These are phyloP conservation scores for Cruciata laevipes DNA, from an alignment of 257 asterid genomes.

Conservation along the genomic window DNA sequence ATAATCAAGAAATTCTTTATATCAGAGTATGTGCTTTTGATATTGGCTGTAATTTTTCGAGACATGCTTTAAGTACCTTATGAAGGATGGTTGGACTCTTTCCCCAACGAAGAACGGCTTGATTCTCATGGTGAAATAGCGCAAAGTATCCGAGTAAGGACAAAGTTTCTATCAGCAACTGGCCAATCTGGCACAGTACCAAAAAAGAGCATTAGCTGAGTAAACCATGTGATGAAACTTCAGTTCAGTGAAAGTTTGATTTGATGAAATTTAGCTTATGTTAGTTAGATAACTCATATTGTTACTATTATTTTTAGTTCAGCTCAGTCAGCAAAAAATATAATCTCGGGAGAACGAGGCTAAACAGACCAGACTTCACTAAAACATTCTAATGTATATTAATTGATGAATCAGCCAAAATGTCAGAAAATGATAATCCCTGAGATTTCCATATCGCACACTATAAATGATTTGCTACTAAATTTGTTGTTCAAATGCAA, in stretches of 20 bases:
- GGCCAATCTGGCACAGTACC: conserved; percentile 50
- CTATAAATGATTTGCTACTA: background rate
- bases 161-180: conserved; percentile 71
- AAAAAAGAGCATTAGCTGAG: background rate
- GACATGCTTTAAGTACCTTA: conserved; percentile 46
- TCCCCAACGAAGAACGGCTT: conserved; percentile 99
- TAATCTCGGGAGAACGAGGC: no score
- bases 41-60: background rate
- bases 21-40: background rate
- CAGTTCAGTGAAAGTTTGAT: background rate
- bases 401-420: background rate
- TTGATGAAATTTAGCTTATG: no score
- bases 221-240: background rate
- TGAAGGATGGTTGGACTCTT: conserved; percentile 98
- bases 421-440: background rate
- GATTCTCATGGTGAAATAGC: conserved; percentile 78
- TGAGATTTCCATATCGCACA: background rate
- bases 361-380: background rate
- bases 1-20: conserved; percentile 22
- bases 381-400: background rate
- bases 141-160: conserved; percentile 90
- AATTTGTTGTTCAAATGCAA: background rate
- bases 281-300: no score
- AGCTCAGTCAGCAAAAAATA: no score
- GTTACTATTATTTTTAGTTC: no score